phyloP scores from a whole-genome alignment of 2,329 filamentous ascomycete genomes.

The Paracoccidioides lutzii region DNA sequence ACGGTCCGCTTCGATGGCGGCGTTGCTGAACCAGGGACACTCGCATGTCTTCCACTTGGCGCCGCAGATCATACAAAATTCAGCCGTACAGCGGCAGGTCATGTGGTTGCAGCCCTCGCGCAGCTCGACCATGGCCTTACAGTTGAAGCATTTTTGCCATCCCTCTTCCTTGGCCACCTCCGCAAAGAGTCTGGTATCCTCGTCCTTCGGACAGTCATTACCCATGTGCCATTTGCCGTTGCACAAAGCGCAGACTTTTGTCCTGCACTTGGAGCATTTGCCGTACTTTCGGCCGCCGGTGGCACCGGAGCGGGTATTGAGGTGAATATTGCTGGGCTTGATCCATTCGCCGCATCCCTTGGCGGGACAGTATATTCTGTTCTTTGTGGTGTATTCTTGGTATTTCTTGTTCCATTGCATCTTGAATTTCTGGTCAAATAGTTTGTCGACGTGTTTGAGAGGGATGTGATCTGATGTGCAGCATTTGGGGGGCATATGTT shows the following conservation, averaged over 20 bases:
- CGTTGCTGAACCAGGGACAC: constrained; percentile 67
- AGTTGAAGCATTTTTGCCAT: constrained; percentile 69
- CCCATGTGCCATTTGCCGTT: constrained; percentile 60
- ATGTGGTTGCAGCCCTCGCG: constrained; percentile 81
- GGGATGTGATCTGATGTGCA: constrained; percentile 63
- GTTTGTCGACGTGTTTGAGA: constrained; percentile 58
- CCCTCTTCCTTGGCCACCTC: constrained; percentile 57
- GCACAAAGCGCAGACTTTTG: constrained; percentile 61
- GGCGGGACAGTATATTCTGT: constrained; percentile 65
- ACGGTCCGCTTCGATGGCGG: constrained; percentile 41
- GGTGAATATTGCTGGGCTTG: constrained; percentile 54
- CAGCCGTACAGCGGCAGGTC: constrained; percentile 68
- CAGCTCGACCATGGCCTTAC: constrained; percentile 62
- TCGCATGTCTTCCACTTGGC: constrained; percentile 70
- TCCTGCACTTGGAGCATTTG: constrained; percentile 57
- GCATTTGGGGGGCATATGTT: constrained; percentile 75
- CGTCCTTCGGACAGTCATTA: constrained; percentile 52
- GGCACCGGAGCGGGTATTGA: constrained; percentile 31
- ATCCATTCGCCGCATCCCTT: constrained; percentile 68
- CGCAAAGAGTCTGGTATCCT: constrained; percentile 31
- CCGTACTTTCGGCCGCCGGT: constrained; percentile 51
- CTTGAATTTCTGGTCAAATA: constrained; percentile 66
- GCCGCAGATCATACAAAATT: constrained; percentile 82
- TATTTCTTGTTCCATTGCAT: constrained; percentile 69
- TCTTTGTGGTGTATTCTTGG: constrained; percentile 59